Percentiles rank a stretch among this genome's conserved stretches.
phyloP scores from a whole-genome alignment of 2,329 filamentous ascomycete genomes.

The Immersiporthe knoxdaviesiana region DNA sequence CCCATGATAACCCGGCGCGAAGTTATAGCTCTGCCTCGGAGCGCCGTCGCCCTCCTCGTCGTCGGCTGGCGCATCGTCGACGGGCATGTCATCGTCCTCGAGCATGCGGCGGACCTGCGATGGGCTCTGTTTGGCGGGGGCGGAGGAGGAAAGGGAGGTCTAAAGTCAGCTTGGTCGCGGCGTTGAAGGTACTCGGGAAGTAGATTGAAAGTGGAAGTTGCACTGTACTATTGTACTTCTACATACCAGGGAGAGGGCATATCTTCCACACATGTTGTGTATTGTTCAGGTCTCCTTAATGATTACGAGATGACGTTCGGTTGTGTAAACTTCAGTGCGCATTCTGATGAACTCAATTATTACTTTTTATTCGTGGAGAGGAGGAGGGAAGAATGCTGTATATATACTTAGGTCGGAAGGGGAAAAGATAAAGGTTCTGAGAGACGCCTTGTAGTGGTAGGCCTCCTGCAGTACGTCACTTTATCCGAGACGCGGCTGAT shows the following conservation, averaged over 20 bases:
- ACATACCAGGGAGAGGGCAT: slow-evolving; percentile 43
- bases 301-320: slow-evolving; percentile 4
- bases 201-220: slow-evolving; percentile 13
- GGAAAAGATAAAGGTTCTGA: background rate
- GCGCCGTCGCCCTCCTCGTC: slow-evolving; percentile 66
- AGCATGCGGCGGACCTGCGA: slow-evolving; percentile 76
- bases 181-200: background rate
- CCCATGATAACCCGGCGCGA: slow-evolving; percentile 85
- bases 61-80: slow-evolving; percentile 73
- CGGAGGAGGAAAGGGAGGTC: too few relatives aligned
- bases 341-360: background rate
- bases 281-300: background rate
- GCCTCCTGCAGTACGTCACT: background rate
- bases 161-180: background rate
- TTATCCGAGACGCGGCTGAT: background rate
- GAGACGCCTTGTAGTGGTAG: background rate
- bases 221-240: background rate
- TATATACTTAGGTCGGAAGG: background rate
- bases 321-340: background rate
- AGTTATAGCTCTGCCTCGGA: slow-evolving; percentile 82
- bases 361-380: too few relatives aligned
- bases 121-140: slow-evolving; percentile 65
- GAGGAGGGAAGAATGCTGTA: background rate
- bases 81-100: slow-evolving; percentile 72
- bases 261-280: slow-evolving; percentile 45